Percentiles rank a stretch among this genome's conserved stretches.
phyloP scores from a whole-genome alignment of 495 filamentous ascomycete genomes.

The Podospora bellae-mahoneyi region DNA sequence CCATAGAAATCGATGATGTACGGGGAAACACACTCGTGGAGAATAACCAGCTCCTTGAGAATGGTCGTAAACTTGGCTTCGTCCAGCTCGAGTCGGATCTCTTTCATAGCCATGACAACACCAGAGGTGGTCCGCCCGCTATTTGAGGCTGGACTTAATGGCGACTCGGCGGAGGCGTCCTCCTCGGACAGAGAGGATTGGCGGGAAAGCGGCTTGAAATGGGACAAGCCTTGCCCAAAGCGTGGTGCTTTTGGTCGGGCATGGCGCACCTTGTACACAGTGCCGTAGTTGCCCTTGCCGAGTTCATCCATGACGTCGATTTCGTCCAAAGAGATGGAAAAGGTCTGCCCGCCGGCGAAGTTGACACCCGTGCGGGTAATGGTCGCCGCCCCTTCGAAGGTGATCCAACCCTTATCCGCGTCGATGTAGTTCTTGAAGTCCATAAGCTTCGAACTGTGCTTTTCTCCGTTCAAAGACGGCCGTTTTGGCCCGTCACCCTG shows the following conservation, averaged over 20 bases:
- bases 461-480: conserved; percentile 35
- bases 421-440: conserved; percentile 93
- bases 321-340: conserved; percentile 93
- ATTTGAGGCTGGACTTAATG: conserved; percentile 19
- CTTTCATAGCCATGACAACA: conserved; percentile 97
- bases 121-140: conserved; percentile 49
- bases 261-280: conserved; percentile 94
- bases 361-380: conserved; percentile 86
- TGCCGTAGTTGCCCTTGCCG: conserved; percentile 97
- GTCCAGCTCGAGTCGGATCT: conserved; percentile 94
- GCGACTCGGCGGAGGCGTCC: conserved; percentile 22
- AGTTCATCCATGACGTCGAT: conserved; percentile 93
- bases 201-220: conserved; percentile 47
- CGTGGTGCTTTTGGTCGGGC: conserved; percentile 72
- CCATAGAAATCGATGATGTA: conserved; percentile 99
- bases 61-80: conserved; percentile 96
- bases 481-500: conserved; percentile 18
- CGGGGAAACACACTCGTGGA: conserved; percentile 91
- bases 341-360: conserved; percentile 83
- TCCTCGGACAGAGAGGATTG: conserved; percentile 35
- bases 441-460: conserved; percentile 67
- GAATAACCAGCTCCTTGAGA: conserved; percentile 95
- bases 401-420: conserved; percentile 82
- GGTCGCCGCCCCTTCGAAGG: conserved; percentile 88
- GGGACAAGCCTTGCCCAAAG: conserved; percentile 71